These are phyloP conservation scores for Diversispora epigaea DNA, from an alignment of 192 early-diverging fungal genomes.

Conservation along the genomic window DNA sequence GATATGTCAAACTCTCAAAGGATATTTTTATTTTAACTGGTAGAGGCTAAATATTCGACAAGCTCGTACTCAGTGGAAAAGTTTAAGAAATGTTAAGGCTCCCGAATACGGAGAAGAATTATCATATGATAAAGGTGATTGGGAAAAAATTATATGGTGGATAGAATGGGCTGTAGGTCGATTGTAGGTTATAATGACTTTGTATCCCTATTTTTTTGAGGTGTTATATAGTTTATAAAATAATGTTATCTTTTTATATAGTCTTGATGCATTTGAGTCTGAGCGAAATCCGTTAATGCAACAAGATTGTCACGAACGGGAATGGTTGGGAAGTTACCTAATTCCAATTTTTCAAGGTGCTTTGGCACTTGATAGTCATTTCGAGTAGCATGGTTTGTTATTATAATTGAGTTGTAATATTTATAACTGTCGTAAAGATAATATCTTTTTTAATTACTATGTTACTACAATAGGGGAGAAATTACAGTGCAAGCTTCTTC, in stretches of 20 bases:
- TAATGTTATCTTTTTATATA: constrained; percentile 2
- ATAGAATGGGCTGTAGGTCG: constrained; percentile 22
- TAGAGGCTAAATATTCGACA: constrained; percentile 13
- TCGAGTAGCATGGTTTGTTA: constrained; percentile 30
- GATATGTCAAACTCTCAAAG: not conserved
- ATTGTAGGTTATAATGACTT: constrained; percentile 23
- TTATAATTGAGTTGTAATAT: constrained; percentile 7
- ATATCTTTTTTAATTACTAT: constrained; percentile 16
- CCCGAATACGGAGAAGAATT: constrained; percentile 16
- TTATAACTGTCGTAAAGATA: not conserved
- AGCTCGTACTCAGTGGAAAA: constrained; percentile 27
- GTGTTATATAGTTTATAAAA: constrained; percentile 10
- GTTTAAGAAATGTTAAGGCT: constrained; percentile 15
- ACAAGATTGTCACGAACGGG: constrained; percentile 25
- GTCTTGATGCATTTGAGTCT: constrained; percentile 25
- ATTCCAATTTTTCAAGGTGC: constrained; percentile 35
- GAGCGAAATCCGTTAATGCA: constrained; percentile 26
- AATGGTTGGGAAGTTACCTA: constrained; percentile 29
- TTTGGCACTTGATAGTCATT: constrained; percentile 26
- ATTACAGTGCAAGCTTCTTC: constrained; percentile 1
- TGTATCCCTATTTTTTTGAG: not conserved
- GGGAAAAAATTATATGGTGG: constrained; percentile 31
- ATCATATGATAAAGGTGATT: constrained; percentile 32
- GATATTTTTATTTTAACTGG: not conserved
- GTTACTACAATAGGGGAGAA: constrained; percentile 9